These are phyloP conservation scores for Bacterosira constricta DNA, from an alignment of 108 stramenopile genomes.

Conservation along the genomic window DNA sequence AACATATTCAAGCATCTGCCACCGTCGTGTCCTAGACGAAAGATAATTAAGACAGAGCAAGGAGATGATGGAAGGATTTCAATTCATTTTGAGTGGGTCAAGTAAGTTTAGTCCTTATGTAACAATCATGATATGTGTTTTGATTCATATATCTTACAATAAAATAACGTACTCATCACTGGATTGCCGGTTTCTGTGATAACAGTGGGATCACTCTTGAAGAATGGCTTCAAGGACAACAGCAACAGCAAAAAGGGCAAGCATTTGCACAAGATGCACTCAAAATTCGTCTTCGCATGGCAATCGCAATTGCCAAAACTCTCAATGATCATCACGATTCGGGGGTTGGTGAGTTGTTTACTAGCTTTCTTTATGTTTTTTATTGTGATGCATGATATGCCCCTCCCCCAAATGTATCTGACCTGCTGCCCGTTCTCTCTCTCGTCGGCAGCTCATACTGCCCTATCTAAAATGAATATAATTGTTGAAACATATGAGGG, in stretches of 20 bases:
- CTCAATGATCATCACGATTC: slow-evolving; percentile 13
- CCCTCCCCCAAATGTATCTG: too few relatives aligned
- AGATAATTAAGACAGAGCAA: neutral
- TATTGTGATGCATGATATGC: too few relatives aligned
- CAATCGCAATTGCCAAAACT: slow-evolving; percentile 13
- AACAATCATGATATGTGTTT: too few relatives aligned
- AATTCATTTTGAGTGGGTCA: too few relatives aligned
- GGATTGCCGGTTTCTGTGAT: too few relatives aligned
- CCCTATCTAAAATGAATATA: slow-evolving; percentile 7
- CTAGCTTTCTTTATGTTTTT: too few relatives aligned
- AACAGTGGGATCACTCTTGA: slow-evolving; percentile 4
- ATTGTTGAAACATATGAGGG: slow-evolving; percentile 17
- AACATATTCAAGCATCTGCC: slow-evolving; percentile 8
- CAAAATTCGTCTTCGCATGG: slow-evolving; percentile 1
- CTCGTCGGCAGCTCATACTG: slow-evolving; percentile 1
- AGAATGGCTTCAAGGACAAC: too few relatives aligned
- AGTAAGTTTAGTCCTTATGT: too few relatives aligned
- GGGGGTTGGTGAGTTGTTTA: too few relatives aligned
- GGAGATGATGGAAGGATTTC: neutral
- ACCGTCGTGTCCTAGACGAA: neutral
- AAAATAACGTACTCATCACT: too few relatives aligned
- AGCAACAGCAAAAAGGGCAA: neutral
- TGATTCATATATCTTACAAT: too few relatives aligned
- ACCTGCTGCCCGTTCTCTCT: too few relatives aligned
- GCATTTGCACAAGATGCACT: neutral